A percentile compares a stretch with the other conserved stretches of the same genome.
Conservation (phyloP, 139 green algal species). For the Chlamydomonas incerta region DNA sequence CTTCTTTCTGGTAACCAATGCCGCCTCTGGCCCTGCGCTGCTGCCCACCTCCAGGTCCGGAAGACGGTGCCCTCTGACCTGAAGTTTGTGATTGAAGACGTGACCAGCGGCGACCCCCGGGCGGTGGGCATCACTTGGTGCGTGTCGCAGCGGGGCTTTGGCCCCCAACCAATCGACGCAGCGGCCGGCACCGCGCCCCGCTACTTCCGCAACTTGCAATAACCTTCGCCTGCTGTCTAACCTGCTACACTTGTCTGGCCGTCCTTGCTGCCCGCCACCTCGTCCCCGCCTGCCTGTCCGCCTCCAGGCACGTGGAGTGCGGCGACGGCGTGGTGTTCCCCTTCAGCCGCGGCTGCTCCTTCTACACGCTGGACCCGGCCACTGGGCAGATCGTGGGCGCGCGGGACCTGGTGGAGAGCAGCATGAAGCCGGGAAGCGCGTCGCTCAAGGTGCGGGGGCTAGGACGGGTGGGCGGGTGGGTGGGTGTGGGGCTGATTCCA, state of each 20-base stretch:
- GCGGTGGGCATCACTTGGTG: conserved; percentile 79
- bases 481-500: background rate
- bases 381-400: conserved; percentile 64
- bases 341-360: conserved; percentile 82
- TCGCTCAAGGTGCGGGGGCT: conserved; percentile 57
- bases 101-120: conserved; percentile 63
- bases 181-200: too few species aligned
- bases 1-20: too few species aligned
- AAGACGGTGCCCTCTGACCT: conserved; percentile 72
- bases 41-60: conserved; percentile 45
- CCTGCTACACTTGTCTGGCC: too few species aligned
- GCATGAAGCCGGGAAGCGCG: conserved; percentile 76
- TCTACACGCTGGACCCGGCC: conserved; percentile 72
- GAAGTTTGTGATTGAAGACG: conserved; percentile 83
- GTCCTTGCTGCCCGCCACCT: too few species aligned
- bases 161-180: too few species aligned
- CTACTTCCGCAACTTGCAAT: too few species aligned
- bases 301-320: conserved; percentile 82
- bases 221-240: too few species aligned
- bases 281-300: background rate
- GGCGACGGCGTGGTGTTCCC: conserved; percentile 75
- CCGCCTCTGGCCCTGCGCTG: too few species aligned
- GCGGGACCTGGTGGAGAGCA: conserved; percentile 82
- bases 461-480: background rate
- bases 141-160: too few species aligned